These are phyloP conservation scores for Helianthus tuberosus DNA, from an alignment of 129 eudicot species.

Conservation along the genomic window DNA sequence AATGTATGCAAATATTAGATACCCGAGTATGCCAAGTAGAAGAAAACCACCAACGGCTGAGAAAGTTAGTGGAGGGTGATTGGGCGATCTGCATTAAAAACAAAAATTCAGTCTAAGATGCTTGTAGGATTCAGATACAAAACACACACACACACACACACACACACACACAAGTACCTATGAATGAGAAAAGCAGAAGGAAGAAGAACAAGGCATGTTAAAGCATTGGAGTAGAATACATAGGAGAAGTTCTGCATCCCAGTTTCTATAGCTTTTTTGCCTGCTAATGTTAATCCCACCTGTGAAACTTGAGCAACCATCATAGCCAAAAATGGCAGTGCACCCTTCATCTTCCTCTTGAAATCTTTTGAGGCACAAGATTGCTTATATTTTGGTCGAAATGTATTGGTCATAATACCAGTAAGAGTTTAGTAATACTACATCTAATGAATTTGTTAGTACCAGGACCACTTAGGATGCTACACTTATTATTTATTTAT, in stretches of 20 bases:
- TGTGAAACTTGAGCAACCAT: conserved; percentile 48
- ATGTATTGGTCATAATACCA: conserved; percentile 8
- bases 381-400: conserved; percentile 20
- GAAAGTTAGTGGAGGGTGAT: conserved; percentile 37
- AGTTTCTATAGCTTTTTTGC: conserved; percentile 49
- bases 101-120: not conserved
- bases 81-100: conserved; percentile 40
- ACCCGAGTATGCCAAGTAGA: conserved; percentile 63
- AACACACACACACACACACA: not conserved
- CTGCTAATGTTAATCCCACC: conserved; percentile 48
- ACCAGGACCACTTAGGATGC: conserved; percentile 15
- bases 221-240: conserved; percentile 36
- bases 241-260: conserved; percentile 51
- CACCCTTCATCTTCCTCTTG: conserved; percentile 42
- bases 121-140: not conserved
- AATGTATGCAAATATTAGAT: conserved; percentile 4
- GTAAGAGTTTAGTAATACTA: not conserved
- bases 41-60: conserved; percentile 46
- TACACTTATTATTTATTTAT: not conserved
- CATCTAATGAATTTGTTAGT: not conserved
- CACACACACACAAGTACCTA: conserved; percentile 6
- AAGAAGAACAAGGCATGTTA: conserved; percentile 49
- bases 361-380: conserved; percentile 15
- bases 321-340: conserved; percentile 54
- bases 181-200: conserved; percentile 45